Base-by-base conservation (phyloP, 176 grass and related monocot genomes). In the Eleusine coracana region DNA sequence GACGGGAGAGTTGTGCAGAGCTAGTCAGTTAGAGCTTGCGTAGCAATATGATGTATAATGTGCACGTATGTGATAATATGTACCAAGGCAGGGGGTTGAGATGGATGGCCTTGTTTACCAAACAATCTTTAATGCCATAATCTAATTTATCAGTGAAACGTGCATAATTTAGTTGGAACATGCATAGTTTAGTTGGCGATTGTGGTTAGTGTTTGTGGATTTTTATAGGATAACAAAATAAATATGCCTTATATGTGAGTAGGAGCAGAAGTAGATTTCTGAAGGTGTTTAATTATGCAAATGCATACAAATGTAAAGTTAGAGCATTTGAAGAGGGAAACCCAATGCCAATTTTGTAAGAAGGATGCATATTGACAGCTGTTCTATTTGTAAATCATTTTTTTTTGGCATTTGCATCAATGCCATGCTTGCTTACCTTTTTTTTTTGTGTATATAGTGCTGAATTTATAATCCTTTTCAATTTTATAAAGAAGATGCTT, bases 281-380 rank as follows among this genome's bases (percentile, higher is more conserved):
- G 16, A 39, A 71, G 36, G 14, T 66, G 51, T 71, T 77, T 20
- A 11, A 70, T 71, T 77, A 8, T 76, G 34, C 17, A 39, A 46
- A 38, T 42, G 7, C 64, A 73, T 85, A 58, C 20, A 49, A 23
- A 21, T 68, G 64, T 14, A 21, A 80, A 15, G 20, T 25, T 31
- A 63, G 75, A 28, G 44, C 42, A 31, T 71, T 29, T 77, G 38
- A 27, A 62, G 49, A 70, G 18, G 52, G 27, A 83, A 44, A 62
- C 15, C n/a, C 29, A 2, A 6, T 23, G 1, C 20, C 3, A 55
- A 21, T 21, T 58, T 58, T n/a, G 40, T 27, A 13, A 23, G 41
- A 66, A 18, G 27, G 5, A 40, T 39, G 42, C 1, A 54, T 21
- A 65, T 40, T 66, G 10, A 67, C n/a, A 18, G 2, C 50, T 7